Percentiles rank a stretch among this genome's conserved stretches.
Conservation (phyloP, 306 rosid species). For the Quercus berberidifolia region DNA sequence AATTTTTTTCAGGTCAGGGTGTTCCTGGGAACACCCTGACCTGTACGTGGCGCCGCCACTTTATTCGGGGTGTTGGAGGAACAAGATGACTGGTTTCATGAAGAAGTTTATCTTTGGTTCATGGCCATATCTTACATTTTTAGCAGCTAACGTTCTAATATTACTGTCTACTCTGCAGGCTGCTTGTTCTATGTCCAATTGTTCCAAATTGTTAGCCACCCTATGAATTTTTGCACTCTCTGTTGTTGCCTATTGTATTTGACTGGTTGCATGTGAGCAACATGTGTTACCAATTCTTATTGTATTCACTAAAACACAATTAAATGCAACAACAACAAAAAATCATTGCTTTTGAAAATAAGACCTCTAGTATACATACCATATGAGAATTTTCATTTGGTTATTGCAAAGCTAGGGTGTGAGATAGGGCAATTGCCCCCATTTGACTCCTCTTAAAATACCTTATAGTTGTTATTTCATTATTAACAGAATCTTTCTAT, state of each 20-base stretch:
- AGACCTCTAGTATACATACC: no score
- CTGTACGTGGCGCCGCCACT: no score
- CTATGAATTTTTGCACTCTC: neutral
- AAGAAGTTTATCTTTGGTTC: neutral
- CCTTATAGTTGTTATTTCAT: no score
- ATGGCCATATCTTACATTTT: conserved; percentile 1
- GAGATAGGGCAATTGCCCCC: no score
- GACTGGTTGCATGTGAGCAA: neutral
- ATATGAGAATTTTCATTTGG: no score
- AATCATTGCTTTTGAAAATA: no score
- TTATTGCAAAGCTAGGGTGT: no score
- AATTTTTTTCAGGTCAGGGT: no score
- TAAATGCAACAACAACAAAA: no score
- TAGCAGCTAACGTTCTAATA: neutral
- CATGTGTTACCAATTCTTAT: neutral
- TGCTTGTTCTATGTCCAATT: neutral
- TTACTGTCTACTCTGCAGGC: neutral
- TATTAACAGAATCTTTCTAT: no score
- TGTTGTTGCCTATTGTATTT: neutral
- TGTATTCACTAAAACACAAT: neutral
- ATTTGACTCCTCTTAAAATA: no score
- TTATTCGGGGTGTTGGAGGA: conserved; percentile 5
- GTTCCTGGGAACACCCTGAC: no score
- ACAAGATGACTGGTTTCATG: neutral
- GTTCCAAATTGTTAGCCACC: neutral